Conservation (phyloP, 192 early-diverging fungal species). For the Backusella liffmaniae region DNA sequence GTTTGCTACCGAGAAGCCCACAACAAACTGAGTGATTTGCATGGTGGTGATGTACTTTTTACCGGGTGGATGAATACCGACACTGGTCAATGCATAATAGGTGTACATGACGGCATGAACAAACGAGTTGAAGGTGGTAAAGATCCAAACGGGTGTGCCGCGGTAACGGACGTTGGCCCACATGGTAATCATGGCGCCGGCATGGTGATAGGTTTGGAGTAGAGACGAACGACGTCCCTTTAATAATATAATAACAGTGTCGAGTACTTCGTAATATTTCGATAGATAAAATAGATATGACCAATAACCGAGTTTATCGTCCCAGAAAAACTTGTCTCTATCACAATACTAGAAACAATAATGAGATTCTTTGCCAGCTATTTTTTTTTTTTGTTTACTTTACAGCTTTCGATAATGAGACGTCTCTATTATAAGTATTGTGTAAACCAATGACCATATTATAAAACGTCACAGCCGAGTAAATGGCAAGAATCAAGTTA, state of each 20-base stretch:
- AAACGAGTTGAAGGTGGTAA: conserved; percentile 80
- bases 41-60: conserved; percentile 78
- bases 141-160: conserved; percentile 76
- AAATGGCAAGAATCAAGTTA: conserved; percentile 67
- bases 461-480: conserved; percentile 71
- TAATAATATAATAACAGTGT: conserved; percentile 81
- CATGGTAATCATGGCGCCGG: conserved; percentile 81
- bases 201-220: conserved; percentile 84
- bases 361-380: no score
- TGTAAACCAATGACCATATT: conserved; percentile 56
- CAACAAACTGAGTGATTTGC: conserved; percentile 85
- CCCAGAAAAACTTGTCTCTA: conserved; percentile 59
- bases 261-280: conserved; percentile 86
- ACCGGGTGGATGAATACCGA: conserved; percentile 73
- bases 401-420: conserved; percentile 57
- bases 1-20: conserved; percentile 64
- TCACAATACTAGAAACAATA: conserved; percentile 55
- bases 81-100: conserved; percentile 75
- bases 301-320: conserved; percentile 73
- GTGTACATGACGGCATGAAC: conserved; percentile 87
- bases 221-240: conserved; percentile 78
- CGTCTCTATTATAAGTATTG: conserved; percentile 40
- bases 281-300: conserved; percentile 85
- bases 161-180: conserved; percentile 65
- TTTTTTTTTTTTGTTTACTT: conserved; percentile 21